phyloP scores from a whole-genome alignment of 2,329 filamentous ascomycete species.

The Aureobasidium sp. region DNA sequence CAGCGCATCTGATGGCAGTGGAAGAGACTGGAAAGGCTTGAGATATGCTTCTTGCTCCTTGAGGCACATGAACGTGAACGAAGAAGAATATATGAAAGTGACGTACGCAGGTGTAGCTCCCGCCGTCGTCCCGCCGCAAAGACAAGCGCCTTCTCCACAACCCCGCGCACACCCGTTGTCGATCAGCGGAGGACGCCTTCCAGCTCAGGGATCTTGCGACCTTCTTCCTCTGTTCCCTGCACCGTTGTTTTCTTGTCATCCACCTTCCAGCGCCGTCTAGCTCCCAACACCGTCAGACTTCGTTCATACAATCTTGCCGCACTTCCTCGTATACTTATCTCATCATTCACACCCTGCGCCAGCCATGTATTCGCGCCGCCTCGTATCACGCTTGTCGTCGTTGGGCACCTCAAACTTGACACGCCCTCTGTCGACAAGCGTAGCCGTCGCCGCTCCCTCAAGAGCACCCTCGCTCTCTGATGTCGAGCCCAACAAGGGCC shows the following conservation, averaged over 20 bases:
- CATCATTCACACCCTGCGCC: neutral
- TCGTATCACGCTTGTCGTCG: conserved; percentile 19
- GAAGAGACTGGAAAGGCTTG: neutral
- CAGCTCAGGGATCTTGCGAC: neutral
- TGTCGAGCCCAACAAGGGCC: conserved; percentile 65
- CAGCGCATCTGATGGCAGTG: neutral
- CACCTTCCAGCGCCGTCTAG: neutral
- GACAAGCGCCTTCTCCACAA: conserved; percentile 8
- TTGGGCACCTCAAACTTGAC: conserved; percentile 15
- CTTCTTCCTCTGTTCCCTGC: neutral
- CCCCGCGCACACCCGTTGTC: neutral
- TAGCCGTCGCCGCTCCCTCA: conserved; percentile 13
- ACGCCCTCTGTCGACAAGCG: conserved; percentile 13
- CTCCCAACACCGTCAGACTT: neutral
- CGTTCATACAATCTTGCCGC: neutral
- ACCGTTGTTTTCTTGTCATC: neutral
- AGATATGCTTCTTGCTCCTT: neutral
- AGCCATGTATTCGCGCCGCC: conserved; percentile 22
- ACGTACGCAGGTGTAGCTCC: neutral
- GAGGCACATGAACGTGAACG: neutral
- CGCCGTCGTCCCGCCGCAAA: neutral
- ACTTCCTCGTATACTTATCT: neutral
- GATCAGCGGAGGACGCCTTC: conserved; percentile 1
- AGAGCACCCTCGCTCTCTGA: conserved; percentile 74
- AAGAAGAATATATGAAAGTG: neutral